Evolutionary conservation across 441 rosid species (phyloP), one percentile per base, ranked within the genome.

Genomic region (Hura crepitans): DNA sequence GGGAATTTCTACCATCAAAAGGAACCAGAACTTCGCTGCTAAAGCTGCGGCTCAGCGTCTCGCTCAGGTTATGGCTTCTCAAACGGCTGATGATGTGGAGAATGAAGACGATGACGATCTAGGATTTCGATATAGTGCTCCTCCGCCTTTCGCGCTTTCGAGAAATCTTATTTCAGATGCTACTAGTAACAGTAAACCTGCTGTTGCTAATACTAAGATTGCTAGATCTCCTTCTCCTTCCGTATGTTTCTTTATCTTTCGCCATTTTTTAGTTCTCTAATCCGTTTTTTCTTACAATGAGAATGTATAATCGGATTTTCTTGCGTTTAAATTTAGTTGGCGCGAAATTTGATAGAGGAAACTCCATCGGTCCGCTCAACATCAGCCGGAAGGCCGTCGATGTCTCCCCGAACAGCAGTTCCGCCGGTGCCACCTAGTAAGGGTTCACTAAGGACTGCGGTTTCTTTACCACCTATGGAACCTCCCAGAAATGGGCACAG

Each of bases 41-140:
- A 92, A 89, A 70, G 97, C 91, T 4, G 99, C 99, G 1, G 96
- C 99, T n/a, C 97, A 89, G 82, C 96, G 96, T 8, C 80, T 95
- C 0, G 98, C 99, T 60, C 93, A 90, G 72, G 98, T 89, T 35
- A 95, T 95, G 99, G 99, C 99, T 62, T 91, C 89, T 31, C 97
- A 90, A 77, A 75, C 86, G 31, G 76, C 79, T 0, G 86, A 75
- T 10, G 87, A 79, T 50, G 88, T 74, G n/a, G 46, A 42, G 3
- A 83, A 81, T 6, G 87, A 84, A 0, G 90, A 89, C 17, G 78
- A 65, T 39, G 86, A 87, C 46, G 80, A 58, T 25, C 81, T 74
- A 76, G 83, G 86, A 56, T 90, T 92, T 80, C 88, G 96, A 11
- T 95, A 90, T 72, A 87, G 89, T 62, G 97, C 88, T 65, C 96